Evolutionary conservation across 2,329 filamentous ascomycete species (phyloP), one percentile per base, ranked within the genome.

Genomic region (Penicillium crustosum): DNA sequence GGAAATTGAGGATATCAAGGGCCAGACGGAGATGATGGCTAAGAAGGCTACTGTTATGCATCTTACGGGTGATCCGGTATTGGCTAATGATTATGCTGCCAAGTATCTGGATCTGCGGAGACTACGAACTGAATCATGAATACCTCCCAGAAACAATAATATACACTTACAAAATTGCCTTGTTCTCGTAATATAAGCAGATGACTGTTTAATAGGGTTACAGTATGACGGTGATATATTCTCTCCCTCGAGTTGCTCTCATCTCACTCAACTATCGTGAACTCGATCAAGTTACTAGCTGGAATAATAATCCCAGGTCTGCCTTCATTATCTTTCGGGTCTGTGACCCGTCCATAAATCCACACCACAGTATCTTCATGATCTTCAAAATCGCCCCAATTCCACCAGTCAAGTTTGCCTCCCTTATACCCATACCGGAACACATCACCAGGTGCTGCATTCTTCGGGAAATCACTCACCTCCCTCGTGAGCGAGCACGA

Each of bases 1-100:
- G 42, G 81, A 79, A 47, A 78, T 91, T 15, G 86, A 90, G 69
- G 89, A 90, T 70, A 76, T 87, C 15, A 76, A 79, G n/a, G 86
- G 86, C 53, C 88, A 90, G 75, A 88, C 90, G 68, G 89, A 92
- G 73, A 86, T 90, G 79, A 83, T 93, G 77, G 88, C 89, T 21
- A 94, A 94, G 79, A 93, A 91, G 75, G 88, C 89, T 4, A 86
- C 86, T 50, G 83, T 95, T 50, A 89, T 90, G 79, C 86, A 87
- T 72, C 77, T 88, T 47, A 81, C 84, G 8, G 89, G 88, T 0
- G 88, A 92, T 65, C 73, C 80, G 63, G 79, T 79, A 19, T 66
- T 87, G 61, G 86, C 87, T 1, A 88, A 88, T 65, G 85, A 89
- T 61, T 88, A 83, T 65, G 87, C 87, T 2, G 84, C 85, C 2